Evolutionary conservation across 495 filamentous ascomycete species (phyloP), one percentile per base, ranked within the genome.

Genomic region (Neohortaea acidophila): DNA sequence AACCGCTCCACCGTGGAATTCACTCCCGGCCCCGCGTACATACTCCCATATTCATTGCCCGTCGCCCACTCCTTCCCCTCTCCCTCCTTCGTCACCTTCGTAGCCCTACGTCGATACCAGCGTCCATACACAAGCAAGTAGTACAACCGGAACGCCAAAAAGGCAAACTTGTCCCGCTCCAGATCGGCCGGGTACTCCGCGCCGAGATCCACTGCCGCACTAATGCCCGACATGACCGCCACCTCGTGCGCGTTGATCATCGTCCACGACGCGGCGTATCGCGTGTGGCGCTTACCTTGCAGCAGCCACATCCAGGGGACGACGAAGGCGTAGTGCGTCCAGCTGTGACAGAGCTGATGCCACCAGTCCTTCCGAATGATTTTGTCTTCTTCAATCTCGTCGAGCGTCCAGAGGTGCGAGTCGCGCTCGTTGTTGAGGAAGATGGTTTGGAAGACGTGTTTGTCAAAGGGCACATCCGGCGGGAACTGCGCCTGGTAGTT

Each of bases 231-330:
- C 26, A 87, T 73, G 33, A 73, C 72, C 0, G 82, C 82, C 20
- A 83, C 68, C 51, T 91, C 82, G 43, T 91, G 82, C 61, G 81
- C 80, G 45, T 91, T 91, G 54, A 87, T 73, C 57, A 91, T 58
- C 1, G 82, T 87, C 82, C 82, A 91, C 21, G 68, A 63, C 1
- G 73, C 76, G 3, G 79, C 81, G 49, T 73, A 87, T 8, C 65
- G 58, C 0, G 81, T 86, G 21, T 65, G 61, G 27, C 71, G 75
- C 43, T 68, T 66, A 0, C 78, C 77, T 43, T 87, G 75, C n/a
- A 87, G 64, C 23, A 82, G 72, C 79, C 79, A 79, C 70, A 87
- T 73, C 45, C 79, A 75, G 0, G 79, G 77, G 26, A 84, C 72
- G 5, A 87, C 83, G 7, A 77, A 65, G 0, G 76, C 55, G 54